Evolutionary conservation across 305 asterid genomes (phyloP).

Genomic region (Fraxinus baroniana): DNA sequence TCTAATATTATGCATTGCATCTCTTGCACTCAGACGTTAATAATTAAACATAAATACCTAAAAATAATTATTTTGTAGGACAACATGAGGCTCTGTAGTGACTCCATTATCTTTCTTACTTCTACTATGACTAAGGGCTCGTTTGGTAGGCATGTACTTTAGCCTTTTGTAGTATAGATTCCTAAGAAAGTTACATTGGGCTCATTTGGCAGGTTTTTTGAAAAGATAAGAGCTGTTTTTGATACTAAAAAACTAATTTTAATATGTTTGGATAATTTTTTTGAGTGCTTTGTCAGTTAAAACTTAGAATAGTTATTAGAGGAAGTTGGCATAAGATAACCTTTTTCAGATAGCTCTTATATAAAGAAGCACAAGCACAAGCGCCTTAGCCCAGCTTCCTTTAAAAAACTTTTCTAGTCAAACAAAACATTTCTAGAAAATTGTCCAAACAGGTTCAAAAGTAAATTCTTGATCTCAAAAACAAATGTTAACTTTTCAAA

Average conservation of each 20-base stretch:
- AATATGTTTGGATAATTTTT: background rate
- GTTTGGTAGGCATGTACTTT: background rate
- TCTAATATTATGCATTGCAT: background rate
- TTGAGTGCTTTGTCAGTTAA: background rate
- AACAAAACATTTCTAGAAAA: too few species aligned
- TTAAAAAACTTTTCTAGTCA: background rate
- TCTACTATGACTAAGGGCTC: background rate
- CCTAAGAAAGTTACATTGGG: background rate
- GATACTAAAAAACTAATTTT: background rate
- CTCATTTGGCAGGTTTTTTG: background rate
- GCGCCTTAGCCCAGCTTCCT: background rate
- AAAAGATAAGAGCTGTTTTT: background rate
- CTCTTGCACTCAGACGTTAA: background rate
- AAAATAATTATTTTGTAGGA: background rate
- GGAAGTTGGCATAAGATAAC: too few species aligned
- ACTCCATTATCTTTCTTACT: background rate
- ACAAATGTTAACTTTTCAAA: background rate
- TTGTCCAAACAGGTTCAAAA: background rate
- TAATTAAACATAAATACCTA: too few species aligned
- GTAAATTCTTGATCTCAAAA: background rate
- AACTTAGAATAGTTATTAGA: too few species aligned
- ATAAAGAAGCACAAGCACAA: background rate
- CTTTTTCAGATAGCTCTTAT: background rate
- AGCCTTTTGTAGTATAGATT: background rate
- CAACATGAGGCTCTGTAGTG: background rate